These are phyloP conservation scores for Colletotrichum caudatum DNA, from an alignment of 2,329 filamentous ascomycete genomes.

Conservation along the genomic window DNA sequence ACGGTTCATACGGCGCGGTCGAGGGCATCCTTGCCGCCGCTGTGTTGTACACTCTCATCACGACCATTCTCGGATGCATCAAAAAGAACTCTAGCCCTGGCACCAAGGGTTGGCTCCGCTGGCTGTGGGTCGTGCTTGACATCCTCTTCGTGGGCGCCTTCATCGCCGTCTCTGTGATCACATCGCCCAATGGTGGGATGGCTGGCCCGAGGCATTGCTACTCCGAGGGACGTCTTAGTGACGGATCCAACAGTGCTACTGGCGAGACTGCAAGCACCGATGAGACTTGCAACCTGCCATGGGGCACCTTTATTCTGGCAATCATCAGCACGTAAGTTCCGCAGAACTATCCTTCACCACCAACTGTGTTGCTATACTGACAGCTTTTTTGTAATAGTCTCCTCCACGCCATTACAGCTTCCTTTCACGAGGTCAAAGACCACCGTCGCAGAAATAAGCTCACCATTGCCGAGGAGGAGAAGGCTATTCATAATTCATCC, in stretches of 20 bases:
- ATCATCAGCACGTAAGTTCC: conserved; percentile 12
- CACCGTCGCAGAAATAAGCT: conserved; percentile 11
- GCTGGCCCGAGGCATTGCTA: conserved; percentile 48
- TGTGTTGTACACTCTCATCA: conserved; percentile 56
- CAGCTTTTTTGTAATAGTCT: conserved; percentile 46
- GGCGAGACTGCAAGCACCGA: conserved; percentile 1
- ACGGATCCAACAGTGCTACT: not conserved
- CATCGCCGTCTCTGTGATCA: conserved; percentile 57
- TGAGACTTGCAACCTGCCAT: conserved; percentile 12
- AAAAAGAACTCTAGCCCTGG: conserved; percentile 46
- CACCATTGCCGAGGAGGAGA: conserved; percentile 6
- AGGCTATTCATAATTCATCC: not conserved
- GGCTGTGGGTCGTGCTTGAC: conserved; percentile 56
- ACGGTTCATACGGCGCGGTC: conserved; percentile 51
- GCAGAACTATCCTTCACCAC: not conserved
- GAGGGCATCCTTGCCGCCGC: conserved; percentile 60
- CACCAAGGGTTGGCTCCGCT: conserved; percentile 51
- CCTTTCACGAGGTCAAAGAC: conserved; percentile 52
- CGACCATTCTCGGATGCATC: conserved; percentile 50
- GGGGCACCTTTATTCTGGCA: conserved; percentile 8
- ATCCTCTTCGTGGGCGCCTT: conserved; percentile 56
- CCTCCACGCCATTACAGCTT: conserved; percentile 56
- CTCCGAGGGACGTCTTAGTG: not conserved
- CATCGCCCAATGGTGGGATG: conserved; percentile 50
- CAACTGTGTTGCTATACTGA: not conserved